A percentile compares a stretch with the other conserved stretches of the same genome.
Conservation (phyloP, 306 rosid species). For the Citrullus colocynthis region DNA sequence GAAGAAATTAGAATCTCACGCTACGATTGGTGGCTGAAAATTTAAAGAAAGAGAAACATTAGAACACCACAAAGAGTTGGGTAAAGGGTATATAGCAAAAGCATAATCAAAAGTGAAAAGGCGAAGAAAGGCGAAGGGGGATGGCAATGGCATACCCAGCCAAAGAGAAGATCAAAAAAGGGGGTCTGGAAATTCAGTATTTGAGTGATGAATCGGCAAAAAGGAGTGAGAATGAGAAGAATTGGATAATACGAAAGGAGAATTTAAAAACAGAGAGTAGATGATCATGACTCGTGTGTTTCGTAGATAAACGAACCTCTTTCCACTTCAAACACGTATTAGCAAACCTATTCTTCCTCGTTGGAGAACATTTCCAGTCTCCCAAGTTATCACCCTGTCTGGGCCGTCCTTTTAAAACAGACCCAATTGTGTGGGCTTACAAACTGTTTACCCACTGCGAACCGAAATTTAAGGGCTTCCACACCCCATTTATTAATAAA, state of each 20-base stretch:
- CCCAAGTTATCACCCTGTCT: background rate
- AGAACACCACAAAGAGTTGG: slow-evolving; percentile 11
- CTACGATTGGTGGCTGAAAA: slow-evolving; percentile 24
- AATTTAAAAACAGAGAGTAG: background rate
- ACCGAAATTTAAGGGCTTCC: no score
- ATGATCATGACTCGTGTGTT: background rate
- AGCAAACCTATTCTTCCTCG: background rate
- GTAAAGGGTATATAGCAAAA: background rate
- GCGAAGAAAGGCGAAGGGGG: background rate
- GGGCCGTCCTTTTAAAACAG: background rate
- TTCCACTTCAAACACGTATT: background rate
- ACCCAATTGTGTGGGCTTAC: background rate
- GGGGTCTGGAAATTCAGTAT: background rate
- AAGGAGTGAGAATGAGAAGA: background rate
- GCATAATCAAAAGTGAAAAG: background rate
- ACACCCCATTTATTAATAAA: no score
- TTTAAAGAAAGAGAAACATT: slow-evolving; percentile 15
- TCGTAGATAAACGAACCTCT: background rate
- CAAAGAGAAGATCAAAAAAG: background rate
- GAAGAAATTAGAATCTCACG: slow-evolving; percentile 11
- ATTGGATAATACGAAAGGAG: background rate
- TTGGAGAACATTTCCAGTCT: background rate
- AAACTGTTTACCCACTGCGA: no score
- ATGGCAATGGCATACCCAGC: background rate
- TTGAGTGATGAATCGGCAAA: background rate